Evolutionary conservation across 1,284 basidiomycete genomes (phyloP), one percentile per base, ranked within the genome.

Genomic region (Trametes sp.): DNA sequence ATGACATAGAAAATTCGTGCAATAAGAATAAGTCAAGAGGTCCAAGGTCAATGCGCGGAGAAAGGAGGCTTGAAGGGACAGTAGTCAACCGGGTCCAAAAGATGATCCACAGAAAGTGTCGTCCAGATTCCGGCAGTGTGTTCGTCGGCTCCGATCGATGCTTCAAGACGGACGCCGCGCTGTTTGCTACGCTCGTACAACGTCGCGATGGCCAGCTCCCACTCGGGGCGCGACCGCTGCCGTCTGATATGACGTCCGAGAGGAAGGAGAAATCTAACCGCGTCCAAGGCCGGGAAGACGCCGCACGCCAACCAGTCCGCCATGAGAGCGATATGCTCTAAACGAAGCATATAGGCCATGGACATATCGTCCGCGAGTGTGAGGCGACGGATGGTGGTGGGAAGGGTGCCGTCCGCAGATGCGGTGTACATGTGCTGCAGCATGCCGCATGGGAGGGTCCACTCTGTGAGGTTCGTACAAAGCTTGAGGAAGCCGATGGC

Each of bases 141-240:
- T 21, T 69, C 62, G 23, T 65, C 63, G 21, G 49, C 62, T 24
- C 68, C 68, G 11, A 65, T 23, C 14, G 68, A 69, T n/a, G 51
- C 62, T 36, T 68, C 59, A 13, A 69, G 46, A 10, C 13, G 21
- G 8, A 65, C 50, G 19, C 55, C 54, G 35, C 58, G 56, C n/a
- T 24, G 26, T 11, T 36, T 11, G 54, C 56, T 59, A 5, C 31
- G 44, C 8, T 51, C 23, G 16, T 42, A 19, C 28, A 66, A 24
- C 29, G 36, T 1, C 28, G 46, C 49, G 21, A 62, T n/a, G 10
- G 45, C 48, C 23, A 53, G 35, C n/a, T 52, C 46, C 41, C 61
- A 63, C 9, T 57, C 46, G 19, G 23, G 31, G 21, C 55, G 58
- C 19, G 33, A 23, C 45, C 50, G 29, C 29, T 57, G 51, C 16